These are phyloP conservation scores for Yarrowia galli DNA, from an alignment of 1,139 yeast genomes.

Conservation along the genomic window DNA sequence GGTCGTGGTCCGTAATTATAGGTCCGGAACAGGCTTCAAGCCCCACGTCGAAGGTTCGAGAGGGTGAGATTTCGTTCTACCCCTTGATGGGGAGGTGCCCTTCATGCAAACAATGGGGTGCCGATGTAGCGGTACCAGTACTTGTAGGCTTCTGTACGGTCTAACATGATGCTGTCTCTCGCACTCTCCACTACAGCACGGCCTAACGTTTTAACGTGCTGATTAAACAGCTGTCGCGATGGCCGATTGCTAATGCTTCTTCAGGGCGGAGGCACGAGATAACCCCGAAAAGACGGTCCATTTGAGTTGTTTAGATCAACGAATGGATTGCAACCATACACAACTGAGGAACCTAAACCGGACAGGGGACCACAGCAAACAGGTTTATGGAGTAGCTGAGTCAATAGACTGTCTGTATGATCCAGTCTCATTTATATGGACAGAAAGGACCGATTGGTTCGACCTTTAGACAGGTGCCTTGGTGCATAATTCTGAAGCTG, in stretches of 20 bases:
- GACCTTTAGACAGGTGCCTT: no score
- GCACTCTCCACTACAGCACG: background rate
- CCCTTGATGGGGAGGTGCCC: no score
- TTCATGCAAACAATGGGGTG: no score
- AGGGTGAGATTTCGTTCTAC: no score
- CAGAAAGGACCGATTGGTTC: no score
- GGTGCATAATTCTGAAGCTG: no score
- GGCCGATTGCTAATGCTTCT: background rate
- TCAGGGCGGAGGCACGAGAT: background rate
- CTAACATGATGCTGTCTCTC: no score
- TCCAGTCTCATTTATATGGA: no score
- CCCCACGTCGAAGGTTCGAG: background rate
- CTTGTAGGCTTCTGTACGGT: no score
- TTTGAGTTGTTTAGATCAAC: conserved; percentile 23
- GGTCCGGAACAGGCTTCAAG: background rate
- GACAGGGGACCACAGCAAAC: background rate
- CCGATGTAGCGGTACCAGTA: no score
- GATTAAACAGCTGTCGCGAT: background rate
- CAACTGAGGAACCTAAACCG: background rate
- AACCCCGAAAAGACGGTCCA: background rate
- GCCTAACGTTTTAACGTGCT: background rate
- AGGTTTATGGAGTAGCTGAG: no score
- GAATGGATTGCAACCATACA: background rate
- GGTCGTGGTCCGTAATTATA: background rate
- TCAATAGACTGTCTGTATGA: no score